A percentile compares a stretch with the other conserved stretches of the same genome.
phyloP scores from a whole-genome alignment of 1,284 basidiomycete species.

The Ganoderma meredithae region DNA sequence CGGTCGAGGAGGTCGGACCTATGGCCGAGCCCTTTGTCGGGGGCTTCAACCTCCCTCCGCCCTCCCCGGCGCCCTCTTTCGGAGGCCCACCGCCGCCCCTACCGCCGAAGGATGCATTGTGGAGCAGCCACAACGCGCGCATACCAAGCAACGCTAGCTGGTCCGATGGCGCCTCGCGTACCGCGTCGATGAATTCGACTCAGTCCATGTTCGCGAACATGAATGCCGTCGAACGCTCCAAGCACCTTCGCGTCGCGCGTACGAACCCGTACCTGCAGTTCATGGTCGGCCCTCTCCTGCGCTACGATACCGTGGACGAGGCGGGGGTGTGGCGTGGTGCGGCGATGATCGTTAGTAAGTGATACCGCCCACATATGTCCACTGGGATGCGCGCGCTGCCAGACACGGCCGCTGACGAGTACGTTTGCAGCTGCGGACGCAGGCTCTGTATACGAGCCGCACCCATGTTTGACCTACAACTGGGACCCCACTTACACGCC shows the following conservation, averaged over 20 bases:
- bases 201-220: slow-evolving; percentile 52
- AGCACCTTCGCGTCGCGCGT: slow-evolving; percentile 58
- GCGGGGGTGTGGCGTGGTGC: slow-evolving; percentile 86
- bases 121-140: slow-evolving; percentile 30
- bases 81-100: slow-evolving; percentile 41
- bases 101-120: slow-evolving; percentile 46
- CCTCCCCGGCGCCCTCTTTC: slow-evolving; percentile 31
- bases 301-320: slow-evolving; percentile 89
- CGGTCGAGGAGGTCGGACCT: slow-evolving; percentile 63
- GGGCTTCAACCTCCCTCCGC: slow-evolving; percentile 35
- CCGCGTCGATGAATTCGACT: slow-evolving; percentile 24
- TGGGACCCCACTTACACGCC: slow-evolving; percentile 68
- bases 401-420: slow-evolving; percentile 15
- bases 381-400: background rate
- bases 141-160: slow-evolving; percentile 27
- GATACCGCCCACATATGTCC: background rate
- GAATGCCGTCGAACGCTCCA: slow-evolving; percentile 70
- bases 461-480: slow-evolving; percentile 77
- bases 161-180: slow-evolving; percentile 25
- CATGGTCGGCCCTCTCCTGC: slow-evolving; percentile 89
- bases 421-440: slow-evolving; percentile 69
- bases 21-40: slow-evolving; percentile 61
- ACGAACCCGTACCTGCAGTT: slow-evolving; percentile 80
- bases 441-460: slow-evolving; percentile 81
- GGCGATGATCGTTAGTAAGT: slow-evolving; percentile 84